Evolutionary conservation across 2,329 filamentous ascomycete genomes (phyloP), one percentile per base, ranked within the genome.

Genomic region (Elsinoe arachidis): DNA sequence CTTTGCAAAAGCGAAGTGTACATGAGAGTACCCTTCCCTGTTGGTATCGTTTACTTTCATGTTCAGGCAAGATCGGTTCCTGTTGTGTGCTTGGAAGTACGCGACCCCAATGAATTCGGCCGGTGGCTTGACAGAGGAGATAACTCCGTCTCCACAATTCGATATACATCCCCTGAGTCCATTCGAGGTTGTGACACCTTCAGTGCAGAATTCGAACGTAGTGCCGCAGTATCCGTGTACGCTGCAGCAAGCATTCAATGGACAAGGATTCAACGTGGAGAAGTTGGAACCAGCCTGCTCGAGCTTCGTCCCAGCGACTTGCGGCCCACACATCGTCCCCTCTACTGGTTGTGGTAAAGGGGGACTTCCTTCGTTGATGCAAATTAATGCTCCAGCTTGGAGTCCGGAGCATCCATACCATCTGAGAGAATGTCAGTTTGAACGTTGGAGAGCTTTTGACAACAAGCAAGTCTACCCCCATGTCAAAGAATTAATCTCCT

Each of bases 321-420:
- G 67, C 1, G 78, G 78, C 0, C 78, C 78, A 61, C 78, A 78
- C 0, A 69, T 59, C n/a, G 72, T 71, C 47, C 71, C 69, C 3
- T 30, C 21, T 11, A 1, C 59, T 1, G 67, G 57, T 1, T 69
- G 64, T 1, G 76, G 76, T 65, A 77, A 69, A 0, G 74, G 73
- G 5, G 73, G 67, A 1, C 58, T 58, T 2, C 75, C 75, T 0
- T 62, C 59, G 58, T 71, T 74, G 0, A 76, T 60, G 57, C 76
- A 78, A 3, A 77, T 71, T 12, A 61, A 63, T 0, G 53, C 21
- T 1, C 67, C 67, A 14, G 61, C 52, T 15, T 60, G 56, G 5
- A 78, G 59, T 4, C 62, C 35, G 1, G 61, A 52, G 60, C 75
- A 78, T 4, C 70, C 72, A 6, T 56, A 62, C 66, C 70, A 75